These are phyloP conservation scores for Thelephora ganbajun DNA, from an alignment of 768 basidiomycete species.

Conservation along the genomic window DNA sequence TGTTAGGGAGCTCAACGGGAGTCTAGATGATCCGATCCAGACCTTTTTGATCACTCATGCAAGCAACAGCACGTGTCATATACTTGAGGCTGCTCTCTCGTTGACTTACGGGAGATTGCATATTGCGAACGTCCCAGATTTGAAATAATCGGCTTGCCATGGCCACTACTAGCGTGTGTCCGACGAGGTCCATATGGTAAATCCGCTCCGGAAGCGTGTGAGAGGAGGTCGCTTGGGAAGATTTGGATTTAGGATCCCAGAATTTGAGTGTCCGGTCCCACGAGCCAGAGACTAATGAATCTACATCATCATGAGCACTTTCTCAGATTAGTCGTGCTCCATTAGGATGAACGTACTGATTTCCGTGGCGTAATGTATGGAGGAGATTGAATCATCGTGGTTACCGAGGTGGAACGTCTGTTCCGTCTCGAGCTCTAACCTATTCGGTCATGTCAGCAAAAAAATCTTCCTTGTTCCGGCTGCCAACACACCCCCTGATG, in stretches of 20 bases:
- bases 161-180: constrained; percentile 74
- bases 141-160: constrained; percentile 87
- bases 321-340: not conserved
- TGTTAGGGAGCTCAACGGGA: not conserved
- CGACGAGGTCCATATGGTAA: constrained; percentile 71
- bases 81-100: constrained; percentile 92
- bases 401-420: constrained; percentile 63
- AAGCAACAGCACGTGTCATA: constrained; percentile 83
- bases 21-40: constrained; percentile 8
- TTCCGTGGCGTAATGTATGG: constrained; percentile 55
- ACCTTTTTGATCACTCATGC: constrained; percentile 92
- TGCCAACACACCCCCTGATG: constrained; percentile 58
- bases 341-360: constrained; percentile 32
- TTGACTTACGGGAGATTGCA: constrained; percentile 61
- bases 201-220: constrained; percentile 70
- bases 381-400: constrained; percentile 69
- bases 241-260: constrained; percentile 66
- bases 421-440: constrained; percentile 67
- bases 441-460: constrained; percentile 16
- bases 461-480: not conserved
- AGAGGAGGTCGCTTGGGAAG: constrained; percentile 37
- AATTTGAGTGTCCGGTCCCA: constrained; percentile 86
- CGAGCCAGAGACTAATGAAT: constrained; percentile 68
- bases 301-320: constrained; percentile 21
- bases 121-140: constrained; percentile 76